Base-by-base conservation (phyloP, 2,329 filamentous ascomycete species). In the Blumeria graminis region DNA sequence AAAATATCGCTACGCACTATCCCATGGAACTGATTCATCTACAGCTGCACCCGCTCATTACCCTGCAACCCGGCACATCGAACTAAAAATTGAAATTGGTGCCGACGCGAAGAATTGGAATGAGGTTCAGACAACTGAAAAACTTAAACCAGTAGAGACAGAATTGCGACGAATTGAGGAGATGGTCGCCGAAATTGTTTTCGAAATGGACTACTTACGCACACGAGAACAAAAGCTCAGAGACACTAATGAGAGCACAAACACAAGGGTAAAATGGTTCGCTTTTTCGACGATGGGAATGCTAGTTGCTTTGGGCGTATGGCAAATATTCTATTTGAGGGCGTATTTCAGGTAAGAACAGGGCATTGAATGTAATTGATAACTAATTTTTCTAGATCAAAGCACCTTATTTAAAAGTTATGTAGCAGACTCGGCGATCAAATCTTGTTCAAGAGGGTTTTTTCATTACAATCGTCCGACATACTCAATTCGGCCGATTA, bases 191-290 rank as follows among this genome's bases (percentile, higher is more conserved):
- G 90, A 96, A 72, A 81, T 96, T 61, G 90, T 95, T 53, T 71
- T 71, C 60, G 90, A 96, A 76, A 94, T 98, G 90, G 90, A 96
- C 62, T 98, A 96, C 72, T 78, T 98, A 64, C 80, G 92, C 62
- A 65, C 70, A 41, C 80, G 92, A 64, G 92, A 98, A 76, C 88
- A 94, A 78, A 94, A 87, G 75, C 77, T 98, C 64, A 78, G 92
- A 69, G 90, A 98, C 72, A 98, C 92, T 63, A 98, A 98, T 71
- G 92, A 98, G 82, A 96, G 90, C 76, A 98, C 92, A 62, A 98
- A 98, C 72, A 92, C 85, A 72, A 80, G 92, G 58, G 92, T 98
- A 66, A 98, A 96, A 76, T 96, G 87, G 88, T 98, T 98, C 71
- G 90, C 90, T 53, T 81, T 95, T 68, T 80, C 82, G 62, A 96